Percentiles rank a stretch among this genome's conserved stretches.
Conservation (phyloP, 306 rosid species). For the Myrica gale region DNA sequence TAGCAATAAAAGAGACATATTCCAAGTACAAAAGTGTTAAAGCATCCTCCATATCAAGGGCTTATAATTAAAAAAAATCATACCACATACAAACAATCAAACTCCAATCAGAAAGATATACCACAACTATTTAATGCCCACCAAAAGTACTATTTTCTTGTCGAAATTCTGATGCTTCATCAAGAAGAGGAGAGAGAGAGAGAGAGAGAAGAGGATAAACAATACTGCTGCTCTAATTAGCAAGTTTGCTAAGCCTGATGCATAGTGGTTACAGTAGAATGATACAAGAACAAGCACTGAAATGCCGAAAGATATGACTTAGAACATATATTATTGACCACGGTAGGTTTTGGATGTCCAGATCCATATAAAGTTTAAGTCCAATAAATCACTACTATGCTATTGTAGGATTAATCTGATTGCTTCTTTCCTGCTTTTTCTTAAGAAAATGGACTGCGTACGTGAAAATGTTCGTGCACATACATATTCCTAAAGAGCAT, state of each 20-base stretch:
- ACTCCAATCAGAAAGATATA: background rate
- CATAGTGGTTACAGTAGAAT: too few relatives aligned
- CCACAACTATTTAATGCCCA: background rate
- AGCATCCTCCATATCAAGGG: background rate
- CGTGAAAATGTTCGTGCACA: background rate
- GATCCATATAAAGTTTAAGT: background rate
- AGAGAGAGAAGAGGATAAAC: too few relatives aligned
- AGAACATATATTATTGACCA: too few relatives aligned
- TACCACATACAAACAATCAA: background rate
- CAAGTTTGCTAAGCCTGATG: too few relatives aligned
- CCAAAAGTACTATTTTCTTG: background rate
- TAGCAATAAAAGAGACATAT: slow-evolving; percentile 15
- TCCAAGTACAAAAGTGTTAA: slow-evolving; percentile 7
- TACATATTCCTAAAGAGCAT: background rate
- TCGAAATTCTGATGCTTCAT: background rate
- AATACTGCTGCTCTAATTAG: background rate
- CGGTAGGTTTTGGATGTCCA: background rate
- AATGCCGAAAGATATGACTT: background rate
- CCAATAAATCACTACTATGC: background rate
- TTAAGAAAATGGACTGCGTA: background rate
- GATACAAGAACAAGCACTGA: background rate
- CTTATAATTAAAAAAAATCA: background rate
- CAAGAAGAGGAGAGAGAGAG: background rate
- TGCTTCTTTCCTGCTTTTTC: too few relatives aligned
- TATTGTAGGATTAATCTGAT: too few relatives aligned